Base-by-base conservation (phyloP, 306 rosid species). In the Vigna nakashimae region DNA sequence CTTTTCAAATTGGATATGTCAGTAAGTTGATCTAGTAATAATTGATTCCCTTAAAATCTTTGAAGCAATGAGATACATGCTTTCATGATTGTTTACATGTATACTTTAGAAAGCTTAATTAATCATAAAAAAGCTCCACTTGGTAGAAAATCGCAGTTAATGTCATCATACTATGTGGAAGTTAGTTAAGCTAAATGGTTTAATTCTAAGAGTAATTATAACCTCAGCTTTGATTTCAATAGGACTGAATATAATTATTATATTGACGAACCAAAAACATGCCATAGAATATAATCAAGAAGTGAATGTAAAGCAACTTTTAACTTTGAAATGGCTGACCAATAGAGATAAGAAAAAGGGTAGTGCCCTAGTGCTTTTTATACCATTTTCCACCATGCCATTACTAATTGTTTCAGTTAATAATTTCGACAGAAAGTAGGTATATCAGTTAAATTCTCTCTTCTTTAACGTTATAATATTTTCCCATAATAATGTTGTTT, bases 251-350 rank as follows among this genome's bases (percentile, higher is more conserved):
- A 76, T 74, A 59, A 80, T 83, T 69, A 79, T 52, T 76, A 60
- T 80, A 75, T 79, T 81, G 80, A 80, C 71, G 64, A 79, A 65
- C 50, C 66, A 75, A 76, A 83, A 73, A 71, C 28, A 32, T 57
- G 72, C 12, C 76, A 53, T 68, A 5, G 52, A 36, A 40, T 28
- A 28, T 74, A 38, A 58, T 48, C 50, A 51, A 40, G 81, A 75
- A 88, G 92, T 91, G 87, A 86, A 80, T 71, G 30, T 46, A 76
- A 89, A 87, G 92, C 89, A 86, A 84, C 73, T 83, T 73, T 34
- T 34, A 34, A 72, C 70, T 50, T 57, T 73, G 79, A 79, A 63
- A 78, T 18, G 88, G 63, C 65, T 30, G 74, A 64, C 52, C 38
- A 38, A 38, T 77, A 26, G 69, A 79, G 74, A 71, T 51, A 50